Percentiles rank a stretch among this genome's conserved stretches.
These are phyloP conservation scores for Yamadazyma philogaea DNA, from an alignment of 805 yeast genomes.

Conservation along the genomic window DNA sequence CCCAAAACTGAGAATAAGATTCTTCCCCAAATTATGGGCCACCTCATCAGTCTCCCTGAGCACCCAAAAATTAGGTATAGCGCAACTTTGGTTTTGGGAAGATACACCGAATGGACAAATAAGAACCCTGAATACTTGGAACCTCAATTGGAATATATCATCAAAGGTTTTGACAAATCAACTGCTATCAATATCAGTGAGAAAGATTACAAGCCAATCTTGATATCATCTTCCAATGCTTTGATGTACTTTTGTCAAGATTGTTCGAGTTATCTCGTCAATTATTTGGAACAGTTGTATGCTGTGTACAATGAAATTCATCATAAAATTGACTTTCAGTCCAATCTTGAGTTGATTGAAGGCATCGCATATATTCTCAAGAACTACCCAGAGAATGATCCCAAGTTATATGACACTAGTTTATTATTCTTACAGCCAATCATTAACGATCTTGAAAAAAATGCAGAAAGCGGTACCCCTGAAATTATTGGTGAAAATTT, in stretches of 20 bases:
- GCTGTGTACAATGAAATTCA: constrained; percentile 60
- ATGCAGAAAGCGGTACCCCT: constrained; percentile 28
- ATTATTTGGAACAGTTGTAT: constrained; percentile 71
- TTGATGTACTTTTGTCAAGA: constrained; percentile 93
- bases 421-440: constrained; percentile 68
- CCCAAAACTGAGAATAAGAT: constrained; percentile 59
- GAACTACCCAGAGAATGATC: constrained; percentile 51
- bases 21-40: constrained; percentile 73
- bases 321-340: constrained; percentile 56
- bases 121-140: constrained; percentile 80
- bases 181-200: constrained; percentile 17
- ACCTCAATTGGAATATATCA: constrained; percentile 79
- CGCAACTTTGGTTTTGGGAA: constrained; percentile 88
- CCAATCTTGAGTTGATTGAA: constrained; percentile 77
- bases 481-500: constrained; percentile 58
- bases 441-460: constrained; percentile 41
- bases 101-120: constrained; percentile 94
- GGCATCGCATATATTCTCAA: constrained; percentile 83
- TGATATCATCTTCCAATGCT: constrained; percentile 89
- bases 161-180: constrained; percentile 56
- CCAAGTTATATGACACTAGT: constrained; percentile 46
- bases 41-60: constrained; percentile 69
- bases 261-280: constrained; percentile 64
- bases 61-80: constrained; percentile 87
- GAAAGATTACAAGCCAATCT: constrained; percentile 42